These are phyloP conservation scores for Omphalea diandra DNA, from an alignment of 441 rosid species.

Conservation along the genomic window DNA sequence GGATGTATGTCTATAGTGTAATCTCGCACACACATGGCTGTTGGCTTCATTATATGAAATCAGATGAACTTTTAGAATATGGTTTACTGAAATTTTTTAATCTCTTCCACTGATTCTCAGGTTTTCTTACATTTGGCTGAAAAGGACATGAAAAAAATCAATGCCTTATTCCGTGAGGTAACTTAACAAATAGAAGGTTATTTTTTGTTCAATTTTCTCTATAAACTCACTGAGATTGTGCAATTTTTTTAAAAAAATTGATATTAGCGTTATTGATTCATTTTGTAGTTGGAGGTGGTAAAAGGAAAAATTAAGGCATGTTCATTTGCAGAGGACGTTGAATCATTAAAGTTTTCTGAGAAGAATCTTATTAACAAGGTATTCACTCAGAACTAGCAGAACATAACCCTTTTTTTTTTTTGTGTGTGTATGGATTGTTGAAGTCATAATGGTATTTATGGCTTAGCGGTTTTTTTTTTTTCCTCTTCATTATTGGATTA, in stretches of 20 bases:
- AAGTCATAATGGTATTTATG: conserved; percentile 1
- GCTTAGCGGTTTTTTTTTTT: background rate
- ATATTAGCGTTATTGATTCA: conserved; percentile 17
- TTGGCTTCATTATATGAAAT: background rate
- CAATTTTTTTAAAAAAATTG: conserved; percentile 5
- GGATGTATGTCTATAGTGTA: background rate
- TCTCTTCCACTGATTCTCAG: conserved; percentile 41
- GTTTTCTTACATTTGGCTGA: conserved; percentile 86
- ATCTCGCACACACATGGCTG: background rate
- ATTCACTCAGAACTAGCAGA: conserved; percentile 15
- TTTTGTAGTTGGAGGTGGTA: conserved; percentile 65
- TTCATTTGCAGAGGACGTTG: conserved; percentile 66
- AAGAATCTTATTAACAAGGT: conserved; percentile 90
- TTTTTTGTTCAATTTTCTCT: conserved; percentile 15
- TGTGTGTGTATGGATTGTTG: background rate
- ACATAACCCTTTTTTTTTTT: no score
- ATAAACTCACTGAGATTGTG: conserved; percentile 14
- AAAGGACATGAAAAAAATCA: conserved; percentile 76
- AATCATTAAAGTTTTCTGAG: conserved; percentile 69
- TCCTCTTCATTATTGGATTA: conserved; percentile 1
- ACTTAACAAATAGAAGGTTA: conserved; percentile 21
- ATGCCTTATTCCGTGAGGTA: conserved; percentile 85
- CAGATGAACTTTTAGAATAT: background rate
- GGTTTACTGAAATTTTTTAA: background rate
- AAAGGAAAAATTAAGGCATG: conserved; percentile 67